These are phyloP conservation scores for Sanghuangporus weigelae DNA, from an alignment of 1,284 basidiomycete genomes.

Conservation along the genomic window DNA sequence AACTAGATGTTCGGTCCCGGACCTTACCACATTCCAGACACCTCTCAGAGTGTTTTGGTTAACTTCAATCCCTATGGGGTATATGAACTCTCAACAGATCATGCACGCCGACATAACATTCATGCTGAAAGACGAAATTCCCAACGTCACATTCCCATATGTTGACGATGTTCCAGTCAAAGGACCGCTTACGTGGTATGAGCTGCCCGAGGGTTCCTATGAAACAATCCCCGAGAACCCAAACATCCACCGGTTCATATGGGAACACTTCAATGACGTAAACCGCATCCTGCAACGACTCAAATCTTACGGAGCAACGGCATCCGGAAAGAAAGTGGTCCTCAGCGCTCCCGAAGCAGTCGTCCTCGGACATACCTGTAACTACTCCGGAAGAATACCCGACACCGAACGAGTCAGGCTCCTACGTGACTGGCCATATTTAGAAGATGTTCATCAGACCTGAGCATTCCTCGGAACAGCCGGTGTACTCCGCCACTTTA, in stretches of 20 bases:
- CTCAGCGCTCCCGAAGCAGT: no score
- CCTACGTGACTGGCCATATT: neutral
- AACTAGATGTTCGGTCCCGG: slow-evolving; percentile 20
- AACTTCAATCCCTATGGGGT: slow-evolving; percentile 31
- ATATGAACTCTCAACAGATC: slow-evolving; percentile 31
- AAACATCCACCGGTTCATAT: slow-evolving; percentile 31
- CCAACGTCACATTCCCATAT: no score
- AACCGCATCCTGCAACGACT: slow-evolving; percentile 22
- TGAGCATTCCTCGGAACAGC: no score
- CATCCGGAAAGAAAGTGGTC: slow-evolving; percentile 17
- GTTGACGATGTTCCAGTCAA: slow-evolving; percentile 19
- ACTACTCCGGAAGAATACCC: neutral
- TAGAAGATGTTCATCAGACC: no score
- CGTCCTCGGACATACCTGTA: no score
- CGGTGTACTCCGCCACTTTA: no score
- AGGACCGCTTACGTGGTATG: slow-evolving; percentile 17
- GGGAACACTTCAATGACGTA: slow-evolving; percentile 26
- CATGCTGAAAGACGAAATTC: slow-evolving; percentile 27
- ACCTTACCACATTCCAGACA: slow-evolving; percentile 22
- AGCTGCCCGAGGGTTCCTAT: slow-evolving; percentile 22
- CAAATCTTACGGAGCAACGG: slow-evolving; percentile 19
- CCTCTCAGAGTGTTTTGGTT: slow-evolving; percentile 28
- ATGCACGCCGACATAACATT: slow-evolving; percentile 32
- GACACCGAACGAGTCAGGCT: neutral
- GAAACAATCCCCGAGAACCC: slow-evolving; percentile 28